These are phyloP conservation scores for Didymella pinodella DNA, from an alignment of 2,329 filamentous ascomycete genomes.

Conservation along the genomic window DNA sequence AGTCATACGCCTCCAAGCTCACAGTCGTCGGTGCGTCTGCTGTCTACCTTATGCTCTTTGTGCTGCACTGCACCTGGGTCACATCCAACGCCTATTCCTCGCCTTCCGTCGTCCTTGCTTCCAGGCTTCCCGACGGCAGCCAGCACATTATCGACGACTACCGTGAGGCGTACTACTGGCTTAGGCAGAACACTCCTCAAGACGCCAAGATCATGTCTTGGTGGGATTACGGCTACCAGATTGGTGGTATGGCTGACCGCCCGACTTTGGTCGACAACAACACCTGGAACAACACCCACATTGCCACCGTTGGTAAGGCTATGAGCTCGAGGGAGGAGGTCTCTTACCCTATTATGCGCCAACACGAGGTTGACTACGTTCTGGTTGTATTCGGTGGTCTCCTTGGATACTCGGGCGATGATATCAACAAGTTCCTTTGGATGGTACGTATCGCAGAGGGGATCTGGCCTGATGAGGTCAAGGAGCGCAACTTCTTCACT, in stretches of 20 bases:
- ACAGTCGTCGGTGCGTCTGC: conserved; percentile 76
- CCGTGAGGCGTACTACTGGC: conserved; percentile 98
- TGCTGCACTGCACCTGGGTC: conserved; percentile 98
- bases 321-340: conserved; percentile 98
- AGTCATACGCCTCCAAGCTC: conserved; percentile 78
- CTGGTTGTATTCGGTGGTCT: conserved; percentile 95
- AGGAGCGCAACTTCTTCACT: conserved; percentile 96
- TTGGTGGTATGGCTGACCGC: conserved; percentile 97
- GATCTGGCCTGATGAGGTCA: conserved; percentile 99
- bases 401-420: conserved; percentile 95
- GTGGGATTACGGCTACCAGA: conserved; percentile 99
- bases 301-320: conserved; percentile 97
- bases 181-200: conserved; percentile 92
- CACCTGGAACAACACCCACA: conserved; percentile 99
- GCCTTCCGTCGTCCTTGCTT: conserved; percentile 94
- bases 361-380: conserved; percentile 99
- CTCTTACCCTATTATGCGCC: conserved; percentile 97
- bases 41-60: conserved; percentile 88
- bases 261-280: conserved; percentile 99
- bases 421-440: conserved; percentile 99
- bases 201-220: conserved; percentile 99
- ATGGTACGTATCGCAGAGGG: conserved; percentile 99
- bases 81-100: conserved; percentile 99
- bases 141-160: conserved; percentile 99
- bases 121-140: conserved; percentile 88